Conservation (phyloP, 305 asterid genomes). For the Rubia tinctorum region DNA sequence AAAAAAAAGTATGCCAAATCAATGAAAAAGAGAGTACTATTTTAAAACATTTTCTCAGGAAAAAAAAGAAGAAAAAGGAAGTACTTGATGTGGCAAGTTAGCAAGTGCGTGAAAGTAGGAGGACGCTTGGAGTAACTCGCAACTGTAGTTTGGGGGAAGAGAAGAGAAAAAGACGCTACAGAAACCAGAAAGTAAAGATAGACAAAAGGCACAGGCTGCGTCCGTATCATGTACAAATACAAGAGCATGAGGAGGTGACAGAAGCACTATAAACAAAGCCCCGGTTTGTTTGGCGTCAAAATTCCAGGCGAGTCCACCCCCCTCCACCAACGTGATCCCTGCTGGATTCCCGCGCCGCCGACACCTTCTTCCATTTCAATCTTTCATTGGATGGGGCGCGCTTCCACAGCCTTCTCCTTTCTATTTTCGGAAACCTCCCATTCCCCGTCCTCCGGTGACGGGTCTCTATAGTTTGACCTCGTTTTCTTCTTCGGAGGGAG, state of each 20-base stretch:
- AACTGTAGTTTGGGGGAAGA: neutral
- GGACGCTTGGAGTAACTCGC: neutral
- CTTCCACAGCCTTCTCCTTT: slow-evolving; percentile 20
- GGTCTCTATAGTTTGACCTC: slow-evolving; percentile 16
- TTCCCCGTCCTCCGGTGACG: slow-evolving; percentile 19
- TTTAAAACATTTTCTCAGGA: too few relatives aligned
- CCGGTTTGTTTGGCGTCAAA: slow-evolving; percentile 38
- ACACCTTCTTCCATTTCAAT: neutral
- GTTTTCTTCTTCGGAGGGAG: slow-evolving; percentile 11
- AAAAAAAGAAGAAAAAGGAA: too few relatives aligned
- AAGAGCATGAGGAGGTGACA: neutral
- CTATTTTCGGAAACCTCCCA: slow-evolving; percentile 37
- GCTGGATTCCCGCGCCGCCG: slow-evolving; percentile 25
- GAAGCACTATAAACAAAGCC: slow-evolving; percentile 25
- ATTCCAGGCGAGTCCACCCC: slow-evolving; percentile 65
- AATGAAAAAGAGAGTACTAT: too few relatives aligned
- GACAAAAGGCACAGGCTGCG: neutral
- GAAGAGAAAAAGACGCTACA: neutral
- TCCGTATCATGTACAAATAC: slow-evolving; percentile 1
- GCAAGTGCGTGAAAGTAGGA: slow-evolving; percentile 1
- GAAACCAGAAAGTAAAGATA: neutral
- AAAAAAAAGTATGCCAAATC: too few relatives aligned
- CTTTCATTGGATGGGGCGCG: slow-evolving; percentile 14
- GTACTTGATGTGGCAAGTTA: neutral
- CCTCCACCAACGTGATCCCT: slow-evolving; percentile 42